These are phyloP conservation scores for Coemansia sp. DNA, from an alignment of 192 early-diverging fungal species.

Conservation along the genomic window DNA sequence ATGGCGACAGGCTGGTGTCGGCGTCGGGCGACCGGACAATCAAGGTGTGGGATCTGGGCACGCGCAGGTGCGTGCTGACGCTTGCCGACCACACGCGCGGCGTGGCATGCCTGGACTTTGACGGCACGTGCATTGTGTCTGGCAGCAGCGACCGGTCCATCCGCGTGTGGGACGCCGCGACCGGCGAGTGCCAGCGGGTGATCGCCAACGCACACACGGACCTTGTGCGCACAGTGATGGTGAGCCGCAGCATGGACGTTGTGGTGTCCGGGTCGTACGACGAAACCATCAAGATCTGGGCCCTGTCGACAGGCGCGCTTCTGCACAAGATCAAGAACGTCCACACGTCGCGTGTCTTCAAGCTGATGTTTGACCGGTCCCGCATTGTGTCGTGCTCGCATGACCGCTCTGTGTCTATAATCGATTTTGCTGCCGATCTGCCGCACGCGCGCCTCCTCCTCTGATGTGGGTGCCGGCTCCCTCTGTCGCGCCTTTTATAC, in stretches of 20 bases:
- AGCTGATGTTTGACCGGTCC: slow-evolving; percentile 77
- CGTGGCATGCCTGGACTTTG: slow-evolving; percentile 88
- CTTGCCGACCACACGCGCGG: slow-evolving; percentile 78
- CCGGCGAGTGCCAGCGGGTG: slow-evolving; percentile 57
- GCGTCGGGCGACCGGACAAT: slow-evolving; percentile 82
- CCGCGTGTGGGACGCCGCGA: slow-evolving; percentile 70
- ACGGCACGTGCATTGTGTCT: slow-evolving; percentile 78
- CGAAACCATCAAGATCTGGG: slow-evolving; percentile 87
- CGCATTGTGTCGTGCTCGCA: slow-evolving; percentile 85
- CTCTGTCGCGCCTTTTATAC: too few species aligned
- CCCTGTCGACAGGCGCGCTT: slow-evolving; percentile 64
- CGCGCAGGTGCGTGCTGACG: slow-evolving; percentile 64
- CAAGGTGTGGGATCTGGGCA: slow-evolving; percentile 77
- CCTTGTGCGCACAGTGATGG: slow-evolving; percentile 44
- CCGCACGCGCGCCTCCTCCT: slow-evolving; percentile 30
- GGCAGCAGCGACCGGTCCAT: slow-evolving; percentile 83
- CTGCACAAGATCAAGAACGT: slow-evolving; percentile 58
- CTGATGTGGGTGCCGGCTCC: too few species aligned
- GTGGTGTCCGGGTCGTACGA: slow-evolving; percentile 91
- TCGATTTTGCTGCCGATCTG: slow-evolving; percentile 43
- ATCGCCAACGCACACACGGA: slow-evolving; percentile 42
- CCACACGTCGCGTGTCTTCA: slow-evolving; percentile 73
- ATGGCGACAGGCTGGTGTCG: slow-evolving; percentile 62
- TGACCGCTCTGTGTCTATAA: slow-evolving; percentile 54
- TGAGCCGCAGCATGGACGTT: slow-evolving; percentile 39